Evolutionary conservation across 768 basidiomycete species (phyloP).

Genomic region (Pleurotus tuoliensis): DNA sequence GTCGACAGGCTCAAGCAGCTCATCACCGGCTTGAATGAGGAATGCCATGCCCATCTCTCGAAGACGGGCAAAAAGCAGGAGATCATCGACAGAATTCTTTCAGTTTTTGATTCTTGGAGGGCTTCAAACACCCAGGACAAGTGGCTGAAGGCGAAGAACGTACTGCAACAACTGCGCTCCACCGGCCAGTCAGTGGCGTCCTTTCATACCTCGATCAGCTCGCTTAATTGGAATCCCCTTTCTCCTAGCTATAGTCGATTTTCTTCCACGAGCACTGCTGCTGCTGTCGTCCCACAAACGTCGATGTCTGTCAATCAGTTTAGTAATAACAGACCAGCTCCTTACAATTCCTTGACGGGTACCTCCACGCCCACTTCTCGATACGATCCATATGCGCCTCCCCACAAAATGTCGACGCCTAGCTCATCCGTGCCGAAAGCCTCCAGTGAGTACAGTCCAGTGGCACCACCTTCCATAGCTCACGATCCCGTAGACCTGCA

Average conservation of each 20-base stretch:
- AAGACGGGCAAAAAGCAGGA: constrained; percentile 88
- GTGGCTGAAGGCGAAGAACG: constrained; percentile 65
- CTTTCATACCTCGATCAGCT: not conserved
- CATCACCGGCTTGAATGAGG: constrained; percentile 71
- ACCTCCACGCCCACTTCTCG: constrained; percentile 36
- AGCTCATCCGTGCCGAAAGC: constrained; percentile 24
- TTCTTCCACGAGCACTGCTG: not conserved
- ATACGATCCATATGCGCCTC: constrained; percentile 67
- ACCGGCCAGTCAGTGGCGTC: constrained; percentile 61
- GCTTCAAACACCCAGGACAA: constrained; percentile 51
- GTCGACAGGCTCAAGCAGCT: constrained; percentile 87
- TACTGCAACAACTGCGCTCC: constrained; percentile 63
- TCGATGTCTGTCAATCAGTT: constrained; percentile 2
- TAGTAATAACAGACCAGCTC: constrained; percentile 23
- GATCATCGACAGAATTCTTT: constrained; percentile 71
- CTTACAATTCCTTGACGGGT: constrained; percentile 23
- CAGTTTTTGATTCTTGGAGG: constrained; percentile 59
- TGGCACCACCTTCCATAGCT: constrained; percentile 16
- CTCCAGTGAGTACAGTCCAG: constrained; percentile 21
- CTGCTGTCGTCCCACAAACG: constrained; percentile 6
- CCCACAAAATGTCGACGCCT: constrained; percentile 37
- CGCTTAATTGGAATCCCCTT: not conserved
- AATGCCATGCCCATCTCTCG: constrained; percentile 61
- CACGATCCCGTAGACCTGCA: constrained; percentile 47
- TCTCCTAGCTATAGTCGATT: constrained; percentile 1